Evolutionary conservation across 2,329 filamentous ascomycete genomes (phyloP), one percentile per base, ranked within the genome.

Genomic region (Aspergillus unguis): DNA sequence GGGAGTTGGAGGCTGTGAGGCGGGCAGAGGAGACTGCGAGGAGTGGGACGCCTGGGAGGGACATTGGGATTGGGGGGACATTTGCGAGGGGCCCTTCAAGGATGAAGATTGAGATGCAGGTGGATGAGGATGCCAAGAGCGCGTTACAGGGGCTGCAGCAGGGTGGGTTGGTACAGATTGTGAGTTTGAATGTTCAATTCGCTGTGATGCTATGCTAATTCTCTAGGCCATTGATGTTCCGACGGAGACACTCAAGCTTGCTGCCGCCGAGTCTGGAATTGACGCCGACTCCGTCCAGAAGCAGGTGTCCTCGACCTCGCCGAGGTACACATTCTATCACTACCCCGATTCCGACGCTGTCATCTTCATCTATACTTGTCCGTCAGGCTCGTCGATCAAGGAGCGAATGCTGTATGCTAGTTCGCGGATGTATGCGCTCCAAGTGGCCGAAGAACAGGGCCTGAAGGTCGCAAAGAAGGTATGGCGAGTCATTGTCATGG

Each of bases 351-450:
- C 73, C 9, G 68, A 72, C 5, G 64, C 69, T 2, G 74, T 85
- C 9, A 68, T 85, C 25, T 86, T 86, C 68, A 79, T 86, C 53
- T 85, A 85, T 63, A 85, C 83, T 23, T 86, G 84, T 65, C 84
- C 84, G 9, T 76, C 77, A 0, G 74, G 65, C 9, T 81, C 80
- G 10, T 83, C 81, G 66, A 82, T 86, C 65, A 85, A 83, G 69
- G 82, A 85, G 67, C 75, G 83, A 50, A 86, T 86, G 84, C 62
- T 86, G 54, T 85, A 85, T 67, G 82, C 83, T 26, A 82, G 80
- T 49, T 80, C 78, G 53, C 77, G 82, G 61, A 73, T 74, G 28
- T 75, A 76, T 57, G 79, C 80, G n/a, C 71, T 85, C 28, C 63
- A 66, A 27, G 56, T 80, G 52, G 82, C 82, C 23, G 78, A 82